phyloP scores from a whole-genome alignment of 2,329 filamentous ascomycete genomes.

The Penicillium sp. region DNA sequence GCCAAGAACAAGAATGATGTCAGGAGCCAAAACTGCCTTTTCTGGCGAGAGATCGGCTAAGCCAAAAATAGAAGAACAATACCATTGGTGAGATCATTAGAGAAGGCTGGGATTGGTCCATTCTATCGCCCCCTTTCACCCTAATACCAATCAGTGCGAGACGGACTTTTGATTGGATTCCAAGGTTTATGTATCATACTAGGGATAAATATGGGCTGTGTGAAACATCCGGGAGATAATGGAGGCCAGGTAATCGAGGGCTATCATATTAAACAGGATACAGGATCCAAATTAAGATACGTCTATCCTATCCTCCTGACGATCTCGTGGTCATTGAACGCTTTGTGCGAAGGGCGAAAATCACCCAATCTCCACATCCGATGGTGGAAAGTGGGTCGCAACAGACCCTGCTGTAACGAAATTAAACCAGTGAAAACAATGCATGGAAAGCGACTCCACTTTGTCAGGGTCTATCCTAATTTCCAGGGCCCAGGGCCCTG shows the following conservation, averaged over 20 bases:
- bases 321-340: not conserved
- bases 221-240: too few relatives aligned
- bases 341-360: not conserved
- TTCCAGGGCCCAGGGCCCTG: not conserved
- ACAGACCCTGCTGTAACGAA: not conserved
- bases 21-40: not conserved
- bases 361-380: not conserved
- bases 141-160: not conserved
- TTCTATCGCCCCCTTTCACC: not conserved
- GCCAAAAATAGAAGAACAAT: not conserved
- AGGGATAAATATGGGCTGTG: too few relatives aligned
- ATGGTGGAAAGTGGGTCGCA: not conserved
- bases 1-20: not conserved
- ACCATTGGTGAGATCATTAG: not conserved
- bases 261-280: too few relatives aligned
- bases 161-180: not conserved
- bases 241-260: too few relatives aligned
- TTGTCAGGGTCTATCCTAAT: not conserved
- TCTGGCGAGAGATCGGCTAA: not conserved
- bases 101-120: not conserved
- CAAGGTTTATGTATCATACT: not conserved
- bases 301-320: not conserved
- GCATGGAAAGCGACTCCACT: not conserved
- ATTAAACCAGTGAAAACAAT: not conserved
- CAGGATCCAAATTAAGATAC: too few relatives aligned